These are phyloP conservation scores for Sicyos edulis DNA, from an alignment of 306 rosid genomes.

Conservation along the genomic window DNA sequence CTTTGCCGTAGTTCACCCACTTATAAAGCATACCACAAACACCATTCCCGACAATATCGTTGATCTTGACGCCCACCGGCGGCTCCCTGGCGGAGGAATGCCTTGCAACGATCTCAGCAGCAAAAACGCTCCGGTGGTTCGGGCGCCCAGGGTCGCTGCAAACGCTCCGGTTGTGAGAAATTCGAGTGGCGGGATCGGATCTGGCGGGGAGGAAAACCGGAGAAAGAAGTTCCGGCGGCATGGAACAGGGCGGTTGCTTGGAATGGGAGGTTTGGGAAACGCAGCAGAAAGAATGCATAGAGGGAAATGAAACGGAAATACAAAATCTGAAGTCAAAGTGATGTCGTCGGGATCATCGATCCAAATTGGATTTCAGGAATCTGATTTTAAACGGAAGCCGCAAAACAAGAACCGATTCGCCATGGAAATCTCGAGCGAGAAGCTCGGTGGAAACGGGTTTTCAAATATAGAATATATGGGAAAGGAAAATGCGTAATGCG, in stretches of 20 bases:
- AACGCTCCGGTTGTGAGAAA: slow-evolving; percentile 22
- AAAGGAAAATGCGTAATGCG: not conserved
- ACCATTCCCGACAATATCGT: slow-evolving; percentile 88
- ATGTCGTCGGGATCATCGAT: slow-evolving; percentile 29
- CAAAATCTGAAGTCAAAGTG: slow-evolving; percentile 1
- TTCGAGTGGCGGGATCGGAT: slow-evolving; percentile 53
- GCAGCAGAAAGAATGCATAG: slow-evolving; percentile 84
- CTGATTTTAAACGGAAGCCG: not conserved
- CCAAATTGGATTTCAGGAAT: not conserved
- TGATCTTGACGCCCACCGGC: slow-evolving; percentile 75
- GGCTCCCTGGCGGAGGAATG: slow-evolving; percentile 36
- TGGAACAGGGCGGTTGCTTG: slow-evolving; percentile 34
- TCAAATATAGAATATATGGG: not conserved
- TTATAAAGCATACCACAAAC: slow-evolving; percentile 77
- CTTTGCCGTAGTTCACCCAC: slow-evolving; percentile 99
- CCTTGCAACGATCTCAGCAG: slow-evolving; percentile 30
- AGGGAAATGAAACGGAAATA: slow-evolving; percentile 5
- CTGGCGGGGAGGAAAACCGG: slow-evolving; percentile 36
- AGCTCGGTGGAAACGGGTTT: slow-evolving; percentile 9
- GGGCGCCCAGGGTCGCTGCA: slow-evolving; percentile 40
- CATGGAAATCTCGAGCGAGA: slow-evolving; percentile 1
- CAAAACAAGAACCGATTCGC: not conserved
- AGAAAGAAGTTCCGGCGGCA: slow-evolving; percentile 38
- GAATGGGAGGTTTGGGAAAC: slow-evolving; percentile 61
- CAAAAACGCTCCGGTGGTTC: slow-evolving; percentile 44